phyloP scores from a whole-genome alignment of 805 yeast species.

The Blastobotrys robertii region DNA sequence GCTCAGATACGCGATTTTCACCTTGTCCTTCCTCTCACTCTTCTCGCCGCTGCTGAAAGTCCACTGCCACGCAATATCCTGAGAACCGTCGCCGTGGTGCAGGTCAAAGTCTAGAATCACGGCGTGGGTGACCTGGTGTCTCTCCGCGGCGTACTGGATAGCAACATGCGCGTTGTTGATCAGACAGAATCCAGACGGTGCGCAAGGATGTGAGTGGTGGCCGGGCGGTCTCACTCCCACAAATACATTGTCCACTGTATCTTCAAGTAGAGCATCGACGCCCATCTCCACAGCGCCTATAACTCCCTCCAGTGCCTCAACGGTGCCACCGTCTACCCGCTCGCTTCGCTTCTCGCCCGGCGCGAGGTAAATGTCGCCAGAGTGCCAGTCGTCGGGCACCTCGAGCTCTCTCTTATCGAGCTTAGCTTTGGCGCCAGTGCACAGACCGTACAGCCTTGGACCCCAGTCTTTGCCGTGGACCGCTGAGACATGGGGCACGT shows the following conservation, averaged over 20 bases:
- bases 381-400: slow-evolving; percentile 74
- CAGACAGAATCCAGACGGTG: slow-evolving; percentile 80
- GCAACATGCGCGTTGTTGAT: slow-evolving; percentile 76
- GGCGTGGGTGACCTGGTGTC: slow-evolving; percentile 64
- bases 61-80: slow-evolving; percentile 75
- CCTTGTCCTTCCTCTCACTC: slow-evolving; percentile 31
- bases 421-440: slow-evolving; percentile 48
- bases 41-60: slow-evolving; percentile 45
- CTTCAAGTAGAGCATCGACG: slow-evolving; percentile 42
- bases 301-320: slow-evolving; percentile 66
- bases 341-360: slow-evolving; percentile 12
- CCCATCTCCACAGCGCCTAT: slow-evolving; percentile 68
- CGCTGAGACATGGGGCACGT: slow-evolving; percentile 45
- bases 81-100: slow-evolving; percentile 87
- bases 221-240: slow-evolving; percentile 76
- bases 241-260: slow-evolving; percentile 37
- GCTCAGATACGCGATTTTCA: slow-evolving; percentile 68
- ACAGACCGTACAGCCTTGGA: slow-evolving; percentile 42
- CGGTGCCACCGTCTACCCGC: slow-evolving; percentile 34
- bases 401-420: slow-evolving; percentile 48
- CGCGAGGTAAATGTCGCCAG: slow-evolving; percentile 70
- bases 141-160: slow-evolving; percentile 60
- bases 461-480: slow-evolving; percentile 78
- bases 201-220: slow-evolving; percentile 73
- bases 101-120: slow-evolving; percentile 74